Evolutionary conservation across 441 rosid species (phyloP).

Genomic region (Brassica balearica): DNA sequence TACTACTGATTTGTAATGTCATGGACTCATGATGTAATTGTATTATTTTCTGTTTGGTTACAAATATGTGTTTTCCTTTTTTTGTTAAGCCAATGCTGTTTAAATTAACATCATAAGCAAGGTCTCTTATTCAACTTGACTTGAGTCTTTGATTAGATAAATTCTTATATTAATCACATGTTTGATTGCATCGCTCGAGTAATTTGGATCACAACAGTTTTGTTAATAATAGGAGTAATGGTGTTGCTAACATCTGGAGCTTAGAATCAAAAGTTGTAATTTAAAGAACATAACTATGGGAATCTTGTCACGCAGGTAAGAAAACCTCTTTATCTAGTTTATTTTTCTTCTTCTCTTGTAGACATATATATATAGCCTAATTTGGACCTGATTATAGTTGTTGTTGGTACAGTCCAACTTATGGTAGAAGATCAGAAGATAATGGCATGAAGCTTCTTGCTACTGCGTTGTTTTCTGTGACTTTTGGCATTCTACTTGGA

Average conservation of each 20-base stretch:
- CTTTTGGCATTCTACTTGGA: constrained; percentile 84
- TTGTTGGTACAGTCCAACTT: constrained; percentile 47
- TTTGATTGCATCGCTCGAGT: constrained; percentile 10
- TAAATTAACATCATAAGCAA: constrained; percentile 2
- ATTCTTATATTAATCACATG: background rate
- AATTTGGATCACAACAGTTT: background rate
- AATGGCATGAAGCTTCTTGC: constrained; percentile 68
- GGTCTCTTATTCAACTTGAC: background rate
- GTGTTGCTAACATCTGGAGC: constrained; percentile 32
- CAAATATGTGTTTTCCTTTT: background rate
- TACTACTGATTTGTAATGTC: constrained; percentile 21
- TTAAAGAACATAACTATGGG: constrained; percentile 25
- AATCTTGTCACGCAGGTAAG: constrained; percentile 45
- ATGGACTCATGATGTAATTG: background rate
- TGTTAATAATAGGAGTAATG: constrained; percentile 5
- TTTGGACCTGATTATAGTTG: constrained; percentile 27
- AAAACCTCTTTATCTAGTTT: background rate
- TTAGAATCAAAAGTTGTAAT: constrained; percentile 24
- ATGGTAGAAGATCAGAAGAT: constrained; percentile 70
- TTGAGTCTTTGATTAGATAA: constrained; percentile 18
- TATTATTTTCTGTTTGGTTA: background rate
- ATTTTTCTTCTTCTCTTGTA: constrained; percentile 6
- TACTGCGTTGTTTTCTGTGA: constrained; percentile 68
- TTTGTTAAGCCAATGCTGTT: background rate
- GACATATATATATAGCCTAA: background rate